Evolutionary conservation across 176 grass and related monocot species (phyloP).

Genomic region (Saccharum officinarum): DNA sequence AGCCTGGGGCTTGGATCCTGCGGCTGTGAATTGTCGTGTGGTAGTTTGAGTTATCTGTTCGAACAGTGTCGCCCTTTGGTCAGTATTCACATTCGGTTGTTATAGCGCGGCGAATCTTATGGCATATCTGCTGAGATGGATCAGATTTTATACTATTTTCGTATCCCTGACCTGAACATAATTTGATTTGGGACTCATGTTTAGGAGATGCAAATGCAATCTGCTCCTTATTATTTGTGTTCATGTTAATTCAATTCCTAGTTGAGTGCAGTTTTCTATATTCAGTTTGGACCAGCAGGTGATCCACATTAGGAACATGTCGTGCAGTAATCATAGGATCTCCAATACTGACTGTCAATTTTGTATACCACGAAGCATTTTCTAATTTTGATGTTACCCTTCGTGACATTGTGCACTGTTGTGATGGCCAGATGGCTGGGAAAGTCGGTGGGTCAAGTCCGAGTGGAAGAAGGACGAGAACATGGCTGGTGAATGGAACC

Average conservation of each 20-base stretch:
- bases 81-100: background rate
- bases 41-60: background rate
- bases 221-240: background rate
- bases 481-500: slow-evolving; percentile 83
- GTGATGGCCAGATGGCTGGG: slow-evolving; percentile 71
- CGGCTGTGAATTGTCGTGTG: background rate
- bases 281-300: background rate
- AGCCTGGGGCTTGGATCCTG: background rate
- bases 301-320: slow-evolving; percentile 14
- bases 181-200: background rate
- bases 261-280: background rate
- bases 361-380: background rate
- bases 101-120: background rate
- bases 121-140: background rate
- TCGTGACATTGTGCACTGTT: too few relatives aligned
- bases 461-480: slow-evolving; percentile 90
- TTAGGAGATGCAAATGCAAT: background rate
- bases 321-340: background rate
- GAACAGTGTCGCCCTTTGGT: background rate
- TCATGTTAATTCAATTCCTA: background rate
- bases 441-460: slow-evolving; percentile 80
- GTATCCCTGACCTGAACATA: background rate
- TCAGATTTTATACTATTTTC: background rate
- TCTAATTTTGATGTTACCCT: background rate
- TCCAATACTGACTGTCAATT: background rate